These are phyloP conservation scores for Aspergillus flavus DNA, from an alignment of 2,329 filamentous ascomycete species.

Conservation along the genomic window DNA sequence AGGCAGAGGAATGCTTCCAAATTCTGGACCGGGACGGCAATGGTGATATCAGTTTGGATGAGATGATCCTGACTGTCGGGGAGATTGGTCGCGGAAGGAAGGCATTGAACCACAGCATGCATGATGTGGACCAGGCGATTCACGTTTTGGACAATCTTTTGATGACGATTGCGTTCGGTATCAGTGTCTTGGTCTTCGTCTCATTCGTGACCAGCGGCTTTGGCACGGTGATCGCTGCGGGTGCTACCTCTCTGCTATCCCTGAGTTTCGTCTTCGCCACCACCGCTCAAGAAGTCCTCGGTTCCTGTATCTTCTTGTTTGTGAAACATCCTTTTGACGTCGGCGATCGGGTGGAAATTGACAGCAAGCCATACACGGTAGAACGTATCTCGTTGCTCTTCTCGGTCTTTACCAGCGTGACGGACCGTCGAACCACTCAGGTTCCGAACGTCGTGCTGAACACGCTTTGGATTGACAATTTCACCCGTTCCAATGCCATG, in stretches of 20 bases:
- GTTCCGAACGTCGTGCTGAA: conserved; percentile 93
- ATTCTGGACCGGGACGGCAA: conserved; percentile 85
- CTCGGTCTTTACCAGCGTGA: conserved; percentile 84
- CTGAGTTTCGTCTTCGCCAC: conserved; percentile 96
- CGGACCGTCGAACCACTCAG: conserved; percentile 76
- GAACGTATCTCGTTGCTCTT: conserved; percentile 94
- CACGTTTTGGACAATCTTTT: conserved; percentile 86
- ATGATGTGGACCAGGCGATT: conserved; percentile 94
- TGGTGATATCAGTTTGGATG: conserved; percentile 90
- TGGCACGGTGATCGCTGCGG: conserved; percentile 81
- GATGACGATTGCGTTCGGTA: conserved; percentile 75
- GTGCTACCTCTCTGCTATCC: conserved; percentile 88
- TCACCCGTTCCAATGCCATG: conserved; percentile 89
- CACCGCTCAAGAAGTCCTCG: conserved; percentile 92
- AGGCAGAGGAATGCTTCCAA: conserved; percentile 83
- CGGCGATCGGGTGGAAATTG: conserved; percentile 87
- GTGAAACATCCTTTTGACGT: conserved; percentile 98
- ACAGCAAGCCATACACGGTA: conserved; percentile 70
- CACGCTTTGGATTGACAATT: conserved; percentile 91
- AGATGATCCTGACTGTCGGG: conserved; percentile 86
- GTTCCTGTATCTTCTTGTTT: conserved; percentile 97
- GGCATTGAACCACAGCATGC: conserved; percentile 88
- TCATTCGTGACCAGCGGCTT: conserved; percentile 88
- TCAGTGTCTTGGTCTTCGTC: conserved; percentile 83
- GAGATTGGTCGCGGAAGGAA: conserved; percentile 86